Percentiles rank a stretch among this genome's conserved stretches.
Conservation (phyloP, 495 filamentous ascomycete species). For the Aspergillus taichungensis region DNA sequence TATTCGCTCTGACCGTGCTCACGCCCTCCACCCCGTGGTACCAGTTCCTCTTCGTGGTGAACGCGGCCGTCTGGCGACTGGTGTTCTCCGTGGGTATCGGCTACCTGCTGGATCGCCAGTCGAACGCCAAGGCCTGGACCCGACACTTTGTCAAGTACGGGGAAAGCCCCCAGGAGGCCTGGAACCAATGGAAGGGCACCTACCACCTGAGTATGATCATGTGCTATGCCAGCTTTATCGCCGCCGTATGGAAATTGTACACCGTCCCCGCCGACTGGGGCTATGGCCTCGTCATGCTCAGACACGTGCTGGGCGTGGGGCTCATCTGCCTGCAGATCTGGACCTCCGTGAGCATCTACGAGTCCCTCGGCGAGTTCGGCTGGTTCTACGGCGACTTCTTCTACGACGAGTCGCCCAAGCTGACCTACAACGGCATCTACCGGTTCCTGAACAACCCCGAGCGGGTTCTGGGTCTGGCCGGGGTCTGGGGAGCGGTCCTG, state of each 20-base stretch:
- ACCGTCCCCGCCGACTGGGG: conserved; percentile 72
- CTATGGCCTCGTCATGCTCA: conserved; percentile 72
- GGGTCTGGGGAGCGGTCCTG: conserved; percentile 91
- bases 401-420: conserved; percentile 68
- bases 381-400: conserved; percentile 99
- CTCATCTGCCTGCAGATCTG: conserved; percentile 83
- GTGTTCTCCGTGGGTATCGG: conserved; percentile 92
- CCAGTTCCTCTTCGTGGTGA: conserved; percentile 69
- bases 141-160: conserved; percentile 96
- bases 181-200: conserved; percentile 95
- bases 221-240: conserved; percentile 81
- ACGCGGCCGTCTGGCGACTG: conserved; percentile 74
- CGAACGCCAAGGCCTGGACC: conserved; percentile 84
- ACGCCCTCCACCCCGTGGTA: conserved; percentile 69
- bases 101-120: conserved; percentile 74
- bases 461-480: conserved; percentile 83
- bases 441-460: conserved; percentile 97
- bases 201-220: conserved; percentile 87
- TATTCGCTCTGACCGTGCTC: conserved; percentile 59
- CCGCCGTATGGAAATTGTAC: conserved; percentile 96
- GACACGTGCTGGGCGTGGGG: conserved; percentile 74
- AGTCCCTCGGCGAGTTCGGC: conserved; percentile 93
- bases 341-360: conserved; percentile 90
- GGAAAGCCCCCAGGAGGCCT: conserved; percentile 80
- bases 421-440: conserved; percentile 96